Conservation (phyloP, 2,329 filamentous ascomycete species). For the Mycocentrospora acerina region DNA sequence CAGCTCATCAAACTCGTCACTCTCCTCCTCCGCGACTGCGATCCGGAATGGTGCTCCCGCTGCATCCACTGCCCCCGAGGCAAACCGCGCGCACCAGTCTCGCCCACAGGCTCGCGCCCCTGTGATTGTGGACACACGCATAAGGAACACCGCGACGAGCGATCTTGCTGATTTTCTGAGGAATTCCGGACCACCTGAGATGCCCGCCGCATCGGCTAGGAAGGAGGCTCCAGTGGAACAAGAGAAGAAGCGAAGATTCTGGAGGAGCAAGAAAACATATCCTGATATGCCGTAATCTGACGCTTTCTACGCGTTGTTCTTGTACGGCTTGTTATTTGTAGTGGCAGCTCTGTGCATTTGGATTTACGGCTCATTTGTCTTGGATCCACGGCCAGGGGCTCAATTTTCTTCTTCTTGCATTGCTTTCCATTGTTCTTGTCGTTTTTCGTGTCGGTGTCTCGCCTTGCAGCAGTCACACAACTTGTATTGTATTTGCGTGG, state of each 20-base stretch:
- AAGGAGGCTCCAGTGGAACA: slow-evolving; percentile 24
- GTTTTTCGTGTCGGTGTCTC: too few relatives aligned
- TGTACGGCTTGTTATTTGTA: neutral
- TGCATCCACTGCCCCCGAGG: slow-evolving; percentile 14
- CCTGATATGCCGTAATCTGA: slow-evolving; percentile 21
- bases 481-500: too few relatives aligned
- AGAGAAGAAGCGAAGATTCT: slow-evolving; percentile 38
- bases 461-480: too few relatives aligned
- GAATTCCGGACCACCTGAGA: slow-evolving; percentile 43
- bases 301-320: neutral
- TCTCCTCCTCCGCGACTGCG: slow-evolving; percentile 17
- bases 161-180: slow-evolving; percentile 49
- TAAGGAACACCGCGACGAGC: slow-evolving; percentile 35
- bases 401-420: neutral
- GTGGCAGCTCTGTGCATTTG: too few relatives aligned
- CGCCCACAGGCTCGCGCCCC: slow-evolving; percentile 31
- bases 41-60: slow-evolving; percentile 14
- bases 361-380: too few relatives aligned
- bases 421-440: neutral
- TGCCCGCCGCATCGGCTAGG: slow-evolving; percentile 12
- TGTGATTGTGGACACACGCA: slow-evolving; percentile 17
- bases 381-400: neutral
- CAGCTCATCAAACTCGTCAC: slow-evolving; percentile 15
- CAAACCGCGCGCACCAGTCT: slow-evolving; percentile 24
- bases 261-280: slow-evolving; percentile 34